These are phyloP conservation scores for Neurospora sp. DNA, from an alignment of 495 filamentous ascomycete species.

Conservation along the genomic window DNA sequence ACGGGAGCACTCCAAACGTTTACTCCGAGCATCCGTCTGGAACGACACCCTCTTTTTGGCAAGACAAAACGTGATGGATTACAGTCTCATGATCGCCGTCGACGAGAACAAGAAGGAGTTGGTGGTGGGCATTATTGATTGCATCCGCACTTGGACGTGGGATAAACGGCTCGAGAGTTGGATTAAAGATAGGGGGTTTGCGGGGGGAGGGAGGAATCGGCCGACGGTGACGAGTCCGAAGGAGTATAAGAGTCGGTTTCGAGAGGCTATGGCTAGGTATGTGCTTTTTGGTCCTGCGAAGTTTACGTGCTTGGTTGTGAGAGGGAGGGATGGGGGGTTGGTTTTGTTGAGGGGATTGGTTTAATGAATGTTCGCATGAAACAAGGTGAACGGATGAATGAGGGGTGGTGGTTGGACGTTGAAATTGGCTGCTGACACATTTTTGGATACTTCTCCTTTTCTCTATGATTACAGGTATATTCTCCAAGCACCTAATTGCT, in stretches of 20 bases:
- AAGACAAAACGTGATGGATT: conserved; percentile 96
- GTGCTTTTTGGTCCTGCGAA: conserved; percentile 37
- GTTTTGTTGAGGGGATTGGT: background rate
- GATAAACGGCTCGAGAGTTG: conserved; percentile 98
- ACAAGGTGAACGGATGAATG: background rate
- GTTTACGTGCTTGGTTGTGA: background rate
- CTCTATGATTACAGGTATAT: conserved; percentile 29
- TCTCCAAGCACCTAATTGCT: conserved; percentile 39
- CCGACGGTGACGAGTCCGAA: conserved; percentile 95
- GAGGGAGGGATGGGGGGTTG: background rate
- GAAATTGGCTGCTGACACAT: background rate
- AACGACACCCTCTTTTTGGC: conserved; percentile 94
- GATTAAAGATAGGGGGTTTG: conserved; percentile 93
- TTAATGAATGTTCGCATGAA: background rate
- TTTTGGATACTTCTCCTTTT: background rate
- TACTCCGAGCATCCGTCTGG: conserved; percentile 79
- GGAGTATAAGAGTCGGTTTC: conserved; percentile 93
- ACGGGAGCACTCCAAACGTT: conserved; percentile 83
- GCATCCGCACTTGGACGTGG: conserved; percentile 98
- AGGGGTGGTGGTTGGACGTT: background rate
- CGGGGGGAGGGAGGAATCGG: conserved; percentile 72
- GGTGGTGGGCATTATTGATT: conserved; percentile 95
- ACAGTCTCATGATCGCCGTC: conserved; percentile 95
- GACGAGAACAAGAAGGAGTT: conserved; percentile 83
- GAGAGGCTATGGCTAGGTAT: conserved; percentile 94